phyloP scores from a whole-genome alignment of 306 rosid species.

The Neltuma alba region DNA sequence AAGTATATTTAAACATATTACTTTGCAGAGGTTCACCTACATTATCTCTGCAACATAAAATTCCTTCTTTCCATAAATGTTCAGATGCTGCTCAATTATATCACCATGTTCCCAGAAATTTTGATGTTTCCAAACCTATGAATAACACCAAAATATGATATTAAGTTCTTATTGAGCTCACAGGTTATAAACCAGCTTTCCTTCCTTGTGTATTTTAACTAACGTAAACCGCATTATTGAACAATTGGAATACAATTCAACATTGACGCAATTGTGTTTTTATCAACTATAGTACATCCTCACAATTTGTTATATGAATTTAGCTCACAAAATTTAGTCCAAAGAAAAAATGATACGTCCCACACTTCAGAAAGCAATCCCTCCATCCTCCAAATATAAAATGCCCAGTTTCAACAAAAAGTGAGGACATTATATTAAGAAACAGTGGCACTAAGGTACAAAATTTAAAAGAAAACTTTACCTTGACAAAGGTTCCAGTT shows the following conservation, averaged over 20 bases:
- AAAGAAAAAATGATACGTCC: background rate
- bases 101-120: background rate
- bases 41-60: background rate
- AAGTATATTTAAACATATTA: background rate
- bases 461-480: constrained; percentile 12
- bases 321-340: background rate
- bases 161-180: background rate
- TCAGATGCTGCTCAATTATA: background rate
- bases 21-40: background rate
- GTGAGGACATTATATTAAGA: background rate
- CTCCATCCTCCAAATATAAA: no score
- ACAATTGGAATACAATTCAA: background rate
- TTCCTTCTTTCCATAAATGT: background rate
- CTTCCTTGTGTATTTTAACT: background rate
- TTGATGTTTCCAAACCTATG: background rate
- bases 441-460: background rate
- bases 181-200: background rate
- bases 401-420: background rate
- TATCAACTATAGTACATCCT: background rate
- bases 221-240: background rate
- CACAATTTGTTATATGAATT: background rate
- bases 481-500: constrained; percentile 86
- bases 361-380: background rate
- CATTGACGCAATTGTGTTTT: background rate
- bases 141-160: background rate